Evolutionary conservation across 2,329 filamentous ascomycete genomes (phyloP).

Genomic region (Trichoderma citrinoviride): DNA sequence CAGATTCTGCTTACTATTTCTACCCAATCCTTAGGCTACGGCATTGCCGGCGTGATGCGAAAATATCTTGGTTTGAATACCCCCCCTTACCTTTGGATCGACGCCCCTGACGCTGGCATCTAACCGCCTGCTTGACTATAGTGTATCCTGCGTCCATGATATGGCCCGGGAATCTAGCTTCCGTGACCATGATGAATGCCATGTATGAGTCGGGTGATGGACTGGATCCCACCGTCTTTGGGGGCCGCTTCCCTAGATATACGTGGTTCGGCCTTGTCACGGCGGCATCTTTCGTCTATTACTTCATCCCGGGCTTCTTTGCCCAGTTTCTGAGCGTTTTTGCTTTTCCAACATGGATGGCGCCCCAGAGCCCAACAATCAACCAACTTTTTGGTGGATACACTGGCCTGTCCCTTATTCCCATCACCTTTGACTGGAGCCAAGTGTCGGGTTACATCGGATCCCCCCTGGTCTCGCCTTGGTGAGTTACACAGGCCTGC

Average conservation of each 20-base stretch:
- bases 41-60: conserved; percentile 65
- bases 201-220: conserved; percentile 62
- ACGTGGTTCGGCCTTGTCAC: conserved; percentile 62
- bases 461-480: conserved; percentile 67
- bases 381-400: conserved; percentile 72
- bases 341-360: conserved; percentile 69
- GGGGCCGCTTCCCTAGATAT: conserved; percentile 65
- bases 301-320: conserved; percentile 67
- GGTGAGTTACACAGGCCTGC: conserved; percentile 44
- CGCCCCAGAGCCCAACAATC: conserved; percentile 63
- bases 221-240: conserved; percentile 52
- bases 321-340: conserved; percentile 69
- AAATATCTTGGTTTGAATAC: conserved; percentile 57
- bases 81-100: not conserved
- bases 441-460: conserved; percentile 67
- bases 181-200: conserved; percentile 66
- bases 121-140: conserved; percentile 26
- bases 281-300: conserved; percentile 59
- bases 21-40: conserved; percentile 67
- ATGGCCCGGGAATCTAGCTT: conserved; percentile 67
- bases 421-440: conserved; percentile 76
- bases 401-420: conserved; percentile 65
- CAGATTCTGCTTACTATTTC: conserved; percentile 65
- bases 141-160: conserved; percentile 70
- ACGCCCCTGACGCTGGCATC: not conserved